A percentile compares a stretch with the other conserved stretches of the same genome.
Conservation (phyloP, 2,329 filamentous ascomycete genomes). For the Cladophialophora psammophila region DNA sequence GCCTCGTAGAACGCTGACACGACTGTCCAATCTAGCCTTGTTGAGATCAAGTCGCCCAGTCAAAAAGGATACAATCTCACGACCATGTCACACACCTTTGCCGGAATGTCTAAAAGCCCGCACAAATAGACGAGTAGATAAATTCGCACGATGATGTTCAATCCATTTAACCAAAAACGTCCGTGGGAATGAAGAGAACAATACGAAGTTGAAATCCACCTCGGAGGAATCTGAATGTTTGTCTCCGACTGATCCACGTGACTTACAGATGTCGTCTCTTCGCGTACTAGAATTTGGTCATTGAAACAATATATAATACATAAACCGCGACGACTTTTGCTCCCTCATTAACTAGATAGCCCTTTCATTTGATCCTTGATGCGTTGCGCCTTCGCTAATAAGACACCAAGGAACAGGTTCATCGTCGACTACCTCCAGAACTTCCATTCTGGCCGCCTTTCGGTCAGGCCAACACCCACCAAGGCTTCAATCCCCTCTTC, state of each 20-base stretch:
- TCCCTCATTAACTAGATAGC: constrained; percentile 11
- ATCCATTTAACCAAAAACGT: not conserved
- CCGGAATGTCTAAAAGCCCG: not conserved
- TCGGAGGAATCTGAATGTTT: not conserved
- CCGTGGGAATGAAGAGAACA: constrained; percentile 34
- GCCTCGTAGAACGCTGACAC: not conserved
- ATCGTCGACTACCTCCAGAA: constrained; percentile 69
- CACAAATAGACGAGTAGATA: not conserved
- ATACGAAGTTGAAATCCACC: constrained; percentile 23
- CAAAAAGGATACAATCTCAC: not conserved
- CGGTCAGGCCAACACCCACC: constrained; percentile 77
- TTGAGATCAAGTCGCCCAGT: not conserved
- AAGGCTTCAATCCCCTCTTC: constrained; percentile 85
- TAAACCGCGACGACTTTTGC: constrained; percentile 16
- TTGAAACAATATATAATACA: constrained; percentile 20
- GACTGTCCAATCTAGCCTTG: not conserved
- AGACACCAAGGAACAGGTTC: constrained; percentile 27
- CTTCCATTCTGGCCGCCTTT: constrained; percentile 81
- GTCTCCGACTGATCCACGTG: not conserved
- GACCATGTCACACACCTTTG: not conserved
- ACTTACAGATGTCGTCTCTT: not conserved
- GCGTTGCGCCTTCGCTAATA: constrained; percentile 34
- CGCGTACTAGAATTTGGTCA: not conserved
- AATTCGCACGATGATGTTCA: constrained; percentile 1
- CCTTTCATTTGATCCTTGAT: constrained; percentile 4